Conservation (phyloP, 2,329 filamentous ascomycete species). For the Tolypocladium capitatum region DNA sequence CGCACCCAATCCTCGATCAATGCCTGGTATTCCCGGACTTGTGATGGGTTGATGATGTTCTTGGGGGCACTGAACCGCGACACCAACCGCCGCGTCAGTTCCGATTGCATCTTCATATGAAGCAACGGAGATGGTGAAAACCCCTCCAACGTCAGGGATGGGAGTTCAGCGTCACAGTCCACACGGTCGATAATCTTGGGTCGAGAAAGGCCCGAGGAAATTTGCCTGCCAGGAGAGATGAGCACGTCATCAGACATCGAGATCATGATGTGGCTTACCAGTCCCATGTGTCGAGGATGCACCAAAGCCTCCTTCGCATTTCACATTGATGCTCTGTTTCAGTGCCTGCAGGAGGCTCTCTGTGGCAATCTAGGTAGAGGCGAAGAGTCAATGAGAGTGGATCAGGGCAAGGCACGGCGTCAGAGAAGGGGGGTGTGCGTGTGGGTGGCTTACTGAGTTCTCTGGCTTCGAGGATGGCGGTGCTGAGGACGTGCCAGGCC, state of each 20-base stretch:
- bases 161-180: constrained; percentile 13
- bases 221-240: constrained; percentile 12
- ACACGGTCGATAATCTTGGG: constrained; percentile 17
- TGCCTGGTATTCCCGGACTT: constrained; percentile 13
- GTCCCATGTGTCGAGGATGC: constrained; percentile 19
- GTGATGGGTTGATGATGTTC: constrained; percentile 12
- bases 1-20: constrained; percentile 27
- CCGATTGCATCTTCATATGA: constrained; percentile 18
- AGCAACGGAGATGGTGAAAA: constrained; percentile 12
- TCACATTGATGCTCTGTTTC: constrained; percentile 17
- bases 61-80: constrained; percentile 13
- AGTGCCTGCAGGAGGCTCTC: constrained; percentile 6
- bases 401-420: neutral
- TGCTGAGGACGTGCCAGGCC: constrained; percentile 17
- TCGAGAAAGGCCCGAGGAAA: constrained; percentile 17
- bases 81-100: constrained; percentile 11
- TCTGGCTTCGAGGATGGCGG: constrained; percentile 16
- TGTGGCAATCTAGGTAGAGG: constrained; percentile 9
- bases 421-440: neutral
- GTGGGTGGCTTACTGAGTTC: constrained; percentile 11
- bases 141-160: constrained; percentile 14
- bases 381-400: neutral
- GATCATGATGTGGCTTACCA: constrained; percentile 11
- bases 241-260: neutral
- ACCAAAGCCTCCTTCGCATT: constrained; percentile 18